Conservation (phyloP, 257 asterid species). For the Voacanga thouarsii region DNA sequence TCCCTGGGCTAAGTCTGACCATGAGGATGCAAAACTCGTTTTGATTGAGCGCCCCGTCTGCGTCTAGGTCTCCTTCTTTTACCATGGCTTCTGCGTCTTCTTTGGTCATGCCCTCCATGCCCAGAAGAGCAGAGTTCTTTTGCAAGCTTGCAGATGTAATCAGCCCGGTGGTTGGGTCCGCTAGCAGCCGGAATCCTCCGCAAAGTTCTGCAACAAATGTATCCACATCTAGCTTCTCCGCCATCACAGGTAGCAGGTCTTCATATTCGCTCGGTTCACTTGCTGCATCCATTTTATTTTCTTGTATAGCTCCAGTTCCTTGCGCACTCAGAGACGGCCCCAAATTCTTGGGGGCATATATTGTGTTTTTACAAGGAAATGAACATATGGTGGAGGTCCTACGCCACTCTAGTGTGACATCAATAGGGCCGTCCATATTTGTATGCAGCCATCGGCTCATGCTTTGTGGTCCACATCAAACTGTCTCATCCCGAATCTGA, state of each 20-base stretch:
- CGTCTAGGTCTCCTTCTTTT: constrained; percentile 66
- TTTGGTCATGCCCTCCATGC: constrained; percentile 56
- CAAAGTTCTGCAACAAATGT: constrained; percentile 41
- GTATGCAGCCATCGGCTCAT: neutral
- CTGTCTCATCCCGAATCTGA: neutral
- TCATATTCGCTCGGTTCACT: constrained; percentile 35
- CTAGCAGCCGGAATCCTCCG: constrained; percentile 42
- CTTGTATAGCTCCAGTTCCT: neutral
- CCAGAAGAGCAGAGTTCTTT: constrained; percentile 46
- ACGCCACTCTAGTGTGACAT: neutral
- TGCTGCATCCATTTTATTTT: constrained; percentile 19
- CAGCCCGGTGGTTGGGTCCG: constrained; percentile 46
- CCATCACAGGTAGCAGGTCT: constrained; percentile 74
- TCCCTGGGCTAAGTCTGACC: constrained; percentile 84
- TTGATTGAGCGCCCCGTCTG: constrained; percentile 61
- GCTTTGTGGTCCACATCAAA: neutral
- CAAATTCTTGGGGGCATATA: neutral
- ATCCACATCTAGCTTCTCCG: constrained; percentile 62
- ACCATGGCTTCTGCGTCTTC: constrained; percentile 72
- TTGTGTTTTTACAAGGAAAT: neutral
- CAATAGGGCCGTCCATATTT: neutral
- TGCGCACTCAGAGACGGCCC: neutral
- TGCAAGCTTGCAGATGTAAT: constrained; percentile 56
- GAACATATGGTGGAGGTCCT: neutral
- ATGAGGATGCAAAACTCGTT: constrained; percentile 72